These are phyloP conservation scores for Podospora fimiseda DNA, from an alignment of 495 filamentous ascomycete species.

Conservation along the genomic window DNA sequence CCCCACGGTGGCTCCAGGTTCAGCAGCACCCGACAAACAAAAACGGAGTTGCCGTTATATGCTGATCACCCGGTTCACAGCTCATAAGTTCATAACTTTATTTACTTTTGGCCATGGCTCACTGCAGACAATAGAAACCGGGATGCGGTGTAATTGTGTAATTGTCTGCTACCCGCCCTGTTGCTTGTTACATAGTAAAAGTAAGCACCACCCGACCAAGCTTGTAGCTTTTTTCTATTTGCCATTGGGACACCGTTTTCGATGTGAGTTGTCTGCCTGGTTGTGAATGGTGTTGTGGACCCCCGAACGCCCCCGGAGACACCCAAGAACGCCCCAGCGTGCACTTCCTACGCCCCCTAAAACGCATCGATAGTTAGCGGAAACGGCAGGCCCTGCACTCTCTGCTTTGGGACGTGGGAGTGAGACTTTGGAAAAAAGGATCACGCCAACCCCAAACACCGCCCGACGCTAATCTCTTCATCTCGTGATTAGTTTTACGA, in stretches of 20 bases:
- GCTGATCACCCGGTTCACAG: not conserved
- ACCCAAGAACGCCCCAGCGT: not conserved
- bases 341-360: not conserved
- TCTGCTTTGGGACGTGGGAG: no score
- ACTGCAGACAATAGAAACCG: not conserved
- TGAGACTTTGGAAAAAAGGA: not conserved
- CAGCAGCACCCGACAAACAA: no score
- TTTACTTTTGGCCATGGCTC: not conserved
- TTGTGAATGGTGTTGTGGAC: not conserved
- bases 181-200: not conserved
- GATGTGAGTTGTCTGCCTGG: not conserved
- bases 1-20: not conserved
- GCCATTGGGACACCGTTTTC: not conserved
- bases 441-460: not conserved
- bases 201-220: not conserved
- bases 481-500: no score
- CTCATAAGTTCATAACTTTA: not conserved
- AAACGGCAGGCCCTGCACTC: not conserved
- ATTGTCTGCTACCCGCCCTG: not conserved
- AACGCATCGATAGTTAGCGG: not conserved
- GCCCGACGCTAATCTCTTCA: not conserved
- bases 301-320: not conserved
- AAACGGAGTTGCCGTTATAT: not conserved
- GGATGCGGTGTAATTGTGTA: not conserved
- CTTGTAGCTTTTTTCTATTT: not conserved